Evolutionary conservation across 164 flowering plant genomes (phyloP).

Genomic region (Stephania japonica): DNA sequence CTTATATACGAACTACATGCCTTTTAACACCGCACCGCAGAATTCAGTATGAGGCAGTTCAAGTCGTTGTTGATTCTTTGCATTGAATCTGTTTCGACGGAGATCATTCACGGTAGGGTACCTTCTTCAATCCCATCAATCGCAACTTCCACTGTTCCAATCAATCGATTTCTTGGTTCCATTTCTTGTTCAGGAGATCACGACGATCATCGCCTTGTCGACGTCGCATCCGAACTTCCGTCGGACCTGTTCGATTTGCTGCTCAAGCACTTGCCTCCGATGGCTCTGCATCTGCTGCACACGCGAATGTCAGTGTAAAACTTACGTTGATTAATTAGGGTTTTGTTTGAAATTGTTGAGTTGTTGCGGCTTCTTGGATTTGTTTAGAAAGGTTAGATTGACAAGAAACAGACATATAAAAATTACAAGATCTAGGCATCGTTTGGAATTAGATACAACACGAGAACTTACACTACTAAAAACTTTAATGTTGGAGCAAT

Average conservation of each 20-base stretch:
- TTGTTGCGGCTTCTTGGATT: too few species aligned
- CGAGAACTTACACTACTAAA: too few species aligned
- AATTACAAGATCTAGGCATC: background rate
- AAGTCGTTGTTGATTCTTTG: background rate
- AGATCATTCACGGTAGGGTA: constrained; percentile 1
- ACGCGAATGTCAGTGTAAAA: constrained; percentile 27
- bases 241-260: constrained; percentile 42
- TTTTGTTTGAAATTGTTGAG: background rate
- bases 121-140: background rate
- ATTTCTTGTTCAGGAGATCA: constrained; percentile 34
- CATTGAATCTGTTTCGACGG: constrained; percentile 4
- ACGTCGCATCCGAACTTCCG: constrained; percentile 48
- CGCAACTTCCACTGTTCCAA: background rate
- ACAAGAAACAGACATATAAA: too few species aligned
- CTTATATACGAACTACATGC: background rate
- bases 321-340: background rate
- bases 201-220: constrained; percentile 1
- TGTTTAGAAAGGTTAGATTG: too few species aligned
- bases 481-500: too few species aligned
- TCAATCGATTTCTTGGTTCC: background rate
- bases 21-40: background rate
- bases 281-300: constrained; percentile 50
- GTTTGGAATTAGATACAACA: too few species aligned
- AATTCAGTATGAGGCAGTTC: background rate
- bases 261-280: constrained; percentile 37